phyloP scores from a whole-genome alignment of 139 green algal genomes.

The Microglena sp. region DNA sequence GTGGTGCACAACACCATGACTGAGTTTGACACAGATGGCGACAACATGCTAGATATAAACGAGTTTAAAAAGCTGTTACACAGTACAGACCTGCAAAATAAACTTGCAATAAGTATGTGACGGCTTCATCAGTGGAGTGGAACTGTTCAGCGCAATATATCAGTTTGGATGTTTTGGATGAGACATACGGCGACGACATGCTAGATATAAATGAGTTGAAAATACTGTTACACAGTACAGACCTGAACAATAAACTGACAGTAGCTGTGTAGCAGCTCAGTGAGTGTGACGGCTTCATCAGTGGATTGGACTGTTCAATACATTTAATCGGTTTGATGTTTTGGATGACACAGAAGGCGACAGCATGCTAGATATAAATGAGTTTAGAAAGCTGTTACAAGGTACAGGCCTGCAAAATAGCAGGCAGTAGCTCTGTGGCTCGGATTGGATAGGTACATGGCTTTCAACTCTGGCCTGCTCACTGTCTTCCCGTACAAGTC shows the following conservation, averaged over 20 bases:
- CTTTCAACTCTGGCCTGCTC: no score
- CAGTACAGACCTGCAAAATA: constrained; percentile 19
- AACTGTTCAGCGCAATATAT: constrained; percentile 22
- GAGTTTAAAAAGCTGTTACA: constrained; percentile 21
- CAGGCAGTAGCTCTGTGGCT: no score
- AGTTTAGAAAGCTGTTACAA: constrained; percentile 19
- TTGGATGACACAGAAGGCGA: constrained; percentile 24
- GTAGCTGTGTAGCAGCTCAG: constrained; percentile 12
- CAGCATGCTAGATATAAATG: constrained; percentile 13
- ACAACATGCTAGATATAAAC: constrained; percentile 14
- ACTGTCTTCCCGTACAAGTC: no score
- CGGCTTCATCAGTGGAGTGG: constrained; percentile 16
- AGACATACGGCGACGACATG: constrained; percentile 20
- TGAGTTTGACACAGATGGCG: constrained; percentile 28
- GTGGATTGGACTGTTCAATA: constrained; percentile 20
- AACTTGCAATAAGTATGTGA: constrained; percentile 15
- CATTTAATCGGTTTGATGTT: constrained; percentile 18
- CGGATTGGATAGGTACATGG: no score
- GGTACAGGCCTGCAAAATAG: constrained; percentile 19
- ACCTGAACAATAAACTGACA: constrained; percentile 17
- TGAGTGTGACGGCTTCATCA: no score
- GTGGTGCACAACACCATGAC: constrained; percentile 28
- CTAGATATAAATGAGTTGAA: constrained; percentile 21
- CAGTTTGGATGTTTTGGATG: constrained; percentile 17
- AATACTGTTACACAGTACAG: constrained; percentile 15